Evolutionary conservation across 2,329 filamentous ascomycete species (phyloP), one percentile per base, ranked within the genome.

Genomic region (Leptographium wingfieldii): DNA sequence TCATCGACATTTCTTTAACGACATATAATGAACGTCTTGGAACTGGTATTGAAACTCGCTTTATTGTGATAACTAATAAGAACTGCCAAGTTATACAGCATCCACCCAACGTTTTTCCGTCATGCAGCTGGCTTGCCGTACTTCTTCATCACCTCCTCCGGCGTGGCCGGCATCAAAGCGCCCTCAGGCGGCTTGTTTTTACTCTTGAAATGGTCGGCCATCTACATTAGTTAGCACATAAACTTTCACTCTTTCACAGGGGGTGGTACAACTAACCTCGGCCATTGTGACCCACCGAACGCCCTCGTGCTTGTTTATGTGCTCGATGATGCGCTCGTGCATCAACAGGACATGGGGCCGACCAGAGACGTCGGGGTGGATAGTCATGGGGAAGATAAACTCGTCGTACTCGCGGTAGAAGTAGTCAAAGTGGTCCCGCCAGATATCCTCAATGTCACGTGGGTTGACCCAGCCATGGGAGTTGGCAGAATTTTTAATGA

Each of bases 321-420:
- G 58, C 58, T 66, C 64, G 14, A 66, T 66, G 25, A 65, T 55
- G 33, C 56, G 62, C 59, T 65, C 62, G 27, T 65, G 65, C 63
- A 67, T 66, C 7, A 88, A 73, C 33, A 90, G 66, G 0, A 84
- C 87, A 70, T 90, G 87, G 0, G 87, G 87, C 22, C 85, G 77
- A 0, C 87, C 87, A 3, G 80, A 84, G 0, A 87, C 84, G 62
- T 90, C 87, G 0, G 87, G 87, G 69, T 90, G 87, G 43, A 90
- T 85, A 0, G 87, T 90, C 70, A 90, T 86, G 0, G 87, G 86
- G 66, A 90, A 90, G 58, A 89, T 80, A 63, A 90, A 90, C 65
- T 88, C 84, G 65, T 90, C 86, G 63, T 88, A 86, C 69, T 90
- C 85, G 33, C 86, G 76, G 69, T 90, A 90, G 67, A 87, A 89